These are phyloP conservation scores for Waltergamsia citrina DNA, from an alignment of 2,329 filamentous ascomycete genomes.

Conservation along the genomic window DNA sequence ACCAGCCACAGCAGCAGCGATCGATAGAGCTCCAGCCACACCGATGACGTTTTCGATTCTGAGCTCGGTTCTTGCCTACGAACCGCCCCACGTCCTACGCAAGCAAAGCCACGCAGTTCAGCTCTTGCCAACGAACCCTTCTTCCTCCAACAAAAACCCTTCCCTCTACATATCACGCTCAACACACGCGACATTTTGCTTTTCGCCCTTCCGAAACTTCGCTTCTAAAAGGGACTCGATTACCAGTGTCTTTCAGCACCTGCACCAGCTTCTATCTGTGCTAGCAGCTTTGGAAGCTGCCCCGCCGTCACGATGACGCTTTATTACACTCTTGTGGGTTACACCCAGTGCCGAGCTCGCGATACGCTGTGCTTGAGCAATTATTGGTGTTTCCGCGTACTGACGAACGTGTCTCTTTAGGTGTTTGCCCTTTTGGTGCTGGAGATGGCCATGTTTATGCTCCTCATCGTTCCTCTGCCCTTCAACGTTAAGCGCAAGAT, in stretches of 20 bases:
- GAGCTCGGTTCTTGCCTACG: neutral
- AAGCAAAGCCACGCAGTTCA: neutral
- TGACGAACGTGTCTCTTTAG: too few species aligned
- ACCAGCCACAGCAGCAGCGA: too few species aligned
- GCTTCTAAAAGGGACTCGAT: too few species aligned
- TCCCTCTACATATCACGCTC: neutral
- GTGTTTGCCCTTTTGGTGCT: conserved; percentile 75
- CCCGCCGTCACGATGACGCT: conserved; percentile 40
- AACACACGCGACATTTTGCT: too few species aligned
- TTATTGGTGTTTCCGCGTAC: conserved; percentile 7
- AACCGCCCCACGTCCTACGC: neutral
- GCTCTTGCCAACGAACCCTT: neutral
- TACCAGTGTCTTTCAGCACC: too few species aligned
- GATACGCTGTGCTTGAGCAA: too few species aligned
- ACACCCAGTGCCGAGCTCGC: too few species aligned
- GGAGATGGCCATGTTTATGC: conserved; percentile 75
- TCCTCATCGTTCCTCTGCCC: conserved; percentile 77
- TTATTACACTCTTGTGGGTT: conserved; percentile 44
- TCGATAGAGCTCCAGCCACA: neutral
- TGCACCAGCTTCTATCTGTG: neutral
- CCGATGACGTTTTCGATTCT: neutral
- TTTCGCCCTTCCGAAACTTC: too few species aligned
- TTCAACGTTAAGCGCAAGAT: conserved; percentile 79
- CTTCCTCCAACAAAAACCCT: too few species aligned
- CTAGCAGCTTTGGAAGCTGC: conserved; percentile 2